Conservation (phyloP, 345 rosid genomes). For the Excoecaria agallocha region DNA sequence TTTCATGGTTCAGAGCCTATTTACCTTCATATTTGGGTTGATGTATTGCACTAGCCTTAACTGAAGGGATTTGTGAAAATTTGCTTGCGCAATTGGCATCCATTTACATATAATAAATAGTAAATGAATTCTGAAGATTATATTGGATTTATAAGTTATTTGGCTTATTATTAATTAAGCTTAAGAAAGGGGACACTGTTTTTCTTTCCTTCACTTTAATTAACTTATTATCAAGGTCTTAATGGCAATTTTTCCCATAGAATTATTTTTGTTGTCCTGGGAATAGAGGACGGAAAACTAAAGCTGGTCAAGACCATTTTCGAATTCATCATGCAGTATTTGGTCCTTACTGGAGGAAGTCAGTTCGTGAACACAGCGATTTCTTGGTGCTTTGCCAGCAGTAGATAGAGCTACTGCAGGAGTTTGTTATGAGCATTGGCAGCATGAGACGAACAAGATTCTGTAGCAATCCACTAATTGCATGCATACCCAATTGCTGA, state of each 20-base stretch:
- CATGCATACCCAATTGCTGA: background rate
- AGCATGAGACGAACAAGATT: background rate
- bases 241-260: background rate
- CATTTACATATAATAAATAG: background rate
- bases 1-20: background rate
- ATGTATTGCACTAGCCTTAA: background rate
- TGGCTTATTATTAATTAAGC: background rate
- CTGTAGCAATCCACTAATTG: background rate
- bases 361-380: background rate
- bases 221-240: background rate
- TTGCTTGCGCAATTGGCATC: background rate
- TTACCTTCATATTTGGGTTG: background rate
- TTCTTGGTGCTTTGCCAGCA: constrained; percentile 1
- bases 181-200: background rate
- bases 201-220: background rate
- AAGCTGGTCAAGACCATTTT: background rate
- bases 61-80: background rate
- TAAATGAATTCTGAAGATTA: background rate
- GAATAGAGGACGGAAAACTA: background rate
- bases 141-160: background rate
- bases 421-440: background rate
- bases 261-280: background rate
- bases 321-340: background rate
- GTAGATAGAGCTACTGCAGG: background rate
- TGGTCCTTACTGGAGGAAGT: constrained; percentile 3